Conservation (phyloP, 1,284 basidiomycete genomes). For the Pseudozyma sp. region DNA sequence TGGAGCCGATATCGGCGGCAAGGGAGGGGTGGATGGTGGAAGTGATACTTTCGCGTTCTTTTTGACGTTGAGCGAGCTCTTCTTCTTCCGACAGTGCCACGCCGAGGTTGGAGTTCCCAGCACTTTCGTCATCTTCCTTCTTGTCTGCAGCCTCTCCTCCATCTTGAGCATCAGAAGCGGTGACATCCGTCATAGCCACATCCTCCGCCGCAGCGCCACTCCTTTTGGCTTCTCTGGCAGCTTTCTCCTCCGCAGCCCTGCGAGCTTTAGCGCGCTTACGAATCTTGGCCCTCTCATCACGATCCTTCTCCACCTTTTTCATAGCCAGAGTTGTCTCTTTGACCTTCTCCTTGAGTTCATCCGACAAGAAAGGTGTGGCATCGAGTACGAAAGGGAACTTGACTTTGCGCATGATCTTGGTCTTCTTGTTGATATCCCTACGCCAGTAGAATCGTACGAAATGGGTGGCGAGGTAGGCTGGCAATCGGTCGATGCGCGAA, state of each 20-base stretch:
- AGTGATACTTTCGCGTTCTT: slow-evolving; percentile 46
- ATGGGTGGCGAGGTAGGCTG: slow-evolving; percentile 83
- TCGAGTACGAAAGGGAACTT: slow-evolving; percentile 91
- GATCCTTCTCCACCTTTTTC: slow-evolving; percentile 83
- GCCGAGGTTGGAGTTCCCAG: slow-evolving; percentile 29
- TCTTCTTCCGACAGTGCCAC: slow-evolving; percentile 74
- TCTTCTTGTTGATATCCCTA: slow-evolving; percentile 82
- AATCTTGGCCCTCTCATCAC: slow-evolving; percentile 84
- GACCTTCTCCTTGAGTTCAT: slow-evolving; percentile 80
- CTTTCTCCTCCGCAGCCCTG: slow-evolving; percentile 62
- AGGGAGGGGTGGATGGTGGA: slow-evolving; percentile 77
- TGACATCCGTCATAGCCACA: slow-evolving; percentile 75
- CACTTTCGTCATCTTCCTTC: slow-evolving; percentile 1
- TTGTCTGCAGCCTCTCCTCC: background rate
- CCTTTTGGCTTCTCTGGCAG: slow-evolving; percentile 21
- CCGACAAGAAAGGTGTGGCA: slow-evolving; percentile 82
- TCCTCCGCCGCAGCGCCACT: slow-evolving; percentile 61
- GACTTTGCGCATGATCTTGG: slow-evolving; percentile 81
- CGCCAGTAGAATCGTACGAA: slow-evolving; percentile 98
- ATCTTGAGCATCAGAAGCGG: slow-evolving; percentile 2
- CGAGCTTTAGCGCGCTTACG: slow-evolving; percentile 78
- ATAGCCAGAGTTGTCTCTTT: slow-evolving; percentile 78
- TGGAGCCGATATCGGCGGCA: slow-evolving; percentile 78
- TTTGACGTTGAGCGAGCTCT: slow-evolving; percentile 73
- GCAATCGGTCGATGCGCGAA: slow-evolving; percentile 85